These are phyloP conservation scores for Helianthus annuus DNA, from an alignment of 129 eudicot species.

Conservation along the genomic window HanXRQr2.0-SUNRISE NC_035434.2:21364381-21364880, in stretches of 20 bases:
- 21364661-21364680: constrained; percentile 67
- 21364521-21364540: background rate
- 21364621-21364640: constrained; percentile 88
- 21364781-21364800: constrained; percentile 46
- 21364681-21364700: constrained; percentile 67
- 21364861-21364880: too few relatives aligned
- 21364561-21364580: background rate
- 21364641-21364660: constrained; percentile 73
- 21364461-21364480: too few relatives aligned
- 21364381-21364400: too few relatives aligned
- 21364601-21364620: constrained; percentile 3
- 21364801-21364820: constrained; percentile 34
- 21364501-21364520: too few relatives aligned
- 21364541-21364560: too few relatives aligned
- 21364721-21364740: constrained; percentile 80
- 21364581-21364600: background rate
- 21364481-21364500: too few relatives aligned
- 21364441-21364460: too few relatives aligned
- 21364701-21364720: constrained; percentile 67
- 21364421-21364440: too few relatives aligned
- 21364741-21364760: constrained; percentile 91
- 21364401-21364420: too few relatives aligned
- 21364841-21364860: constrained; percentile 46
- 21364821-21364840: constrained; percentile 78
- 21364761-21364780: constrained; percentile 62